Evolutionary conservation across 257 asterid genomes (phyloP).

Genomic region (Ilex asprella): DNA sequence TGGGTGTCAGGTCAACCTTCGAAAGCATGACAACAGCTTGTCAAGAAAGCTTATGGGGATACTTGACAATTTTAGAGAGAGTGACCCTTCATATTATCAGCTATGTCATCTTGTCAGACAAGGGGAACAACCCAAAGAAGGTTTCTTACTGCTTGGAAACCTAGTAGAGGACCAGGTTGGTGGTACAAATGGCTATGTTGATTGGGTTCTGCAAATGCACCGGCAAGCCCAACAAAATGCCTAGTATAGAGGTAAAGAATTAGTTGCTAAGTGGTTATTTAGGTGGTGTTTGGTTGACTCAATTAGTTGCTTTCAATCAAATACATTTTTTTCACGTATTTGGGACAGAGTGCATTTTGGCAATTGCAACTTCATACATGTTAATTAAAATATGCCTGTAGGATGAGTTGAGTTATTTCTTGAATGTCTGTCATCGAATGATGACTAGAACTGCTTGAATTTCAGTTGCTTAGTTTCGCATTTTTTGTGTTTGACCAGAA

Average conservation of each 20-base stretch:
- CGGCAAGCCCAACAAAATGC: slow-evolving; percentile 75
- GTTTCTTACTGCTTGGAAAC: slow-evolving; percentile 44
- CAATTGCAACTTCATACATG: too few species aligned
- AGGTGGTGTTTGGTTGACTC: not conserved
- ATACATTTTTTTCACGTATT: too few species aligned
- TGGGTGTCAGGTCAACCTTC: slow-evolving; percentile 44
- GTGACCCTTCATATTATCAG: slow-evolving; percentile 58
- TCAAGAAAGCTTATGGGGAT: slow-evolving; percentile 53
- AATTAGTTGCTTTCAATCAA: too few species aligned
- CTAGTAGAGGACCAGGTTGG: slow-evolving; percentile 65
- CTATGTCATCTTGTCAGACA: slow-evolving; percentile 69
- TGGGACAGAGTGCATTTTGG: too few species aligned
- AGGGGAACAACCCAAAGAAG: slow-evolving; percentile 82
- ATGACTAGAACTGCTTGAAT: too few species aligned
- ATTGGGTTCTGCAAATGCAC: slow-evolving; percentile 68
- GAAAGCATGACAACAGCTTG: slow-evolving; percentile 42
- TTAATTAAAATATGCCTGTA: too few species aligned
- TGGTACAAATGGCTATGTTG: slow-evolving; percentile 60
- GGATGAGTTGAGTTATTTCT: too few species aligned
- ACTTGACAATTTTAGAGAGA: slow-evolving; percentile 45
- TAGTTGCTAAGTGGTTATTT: too few species aligned
- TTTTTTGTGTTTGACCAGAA: too few species aligned
- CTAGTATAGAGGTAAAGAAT: slow-evolving; percentile 37
- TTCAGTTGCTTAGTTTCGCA: too few species aligned
- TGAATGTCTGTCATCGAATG: too few species aligned